These are phyloP conservation scores for Neodidymelliopsis sp. DNA, from an alignment of 2,329 filamentous ascomycete species.

Conservation along the genomic window DNA sequence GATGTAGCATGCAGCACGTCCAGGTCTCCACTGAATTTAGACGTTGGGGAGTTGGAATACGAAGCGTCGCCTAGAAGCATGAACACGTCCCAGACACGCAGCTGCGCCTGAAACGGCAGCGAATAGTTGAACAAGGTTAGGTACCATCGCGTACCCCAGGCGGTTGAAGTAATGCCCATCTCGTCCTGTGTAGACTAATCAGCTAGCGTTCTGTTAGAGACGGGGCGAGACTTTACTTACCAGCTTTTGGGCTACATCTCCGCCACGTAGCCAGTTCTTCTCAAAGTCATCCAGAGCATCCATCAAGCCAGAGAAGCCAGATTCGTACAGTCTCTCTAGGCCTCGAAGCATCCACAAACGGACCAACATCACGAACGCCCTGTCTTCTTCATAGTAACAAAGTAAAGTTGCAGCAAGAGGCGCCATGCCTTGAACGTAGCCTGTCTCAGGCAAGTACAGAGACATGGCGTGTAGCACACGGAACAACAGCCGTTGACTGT, in stretches of 20 bases:
- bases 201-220: conserved; percentile 21
- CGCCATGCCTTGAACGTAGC: conserved; percentile 98
- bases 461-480: conserved; percentile 91
- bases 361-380: conserved; percentile 95
- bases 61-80: conserved; percentile 83
- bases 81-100: conserved; percentile 97
- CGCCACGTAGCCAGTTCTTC: conserved; percentile 77
- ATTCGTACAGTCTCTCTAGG: conserved; percentile 81
- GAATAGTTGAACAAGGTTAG: conserved; percentile 97
- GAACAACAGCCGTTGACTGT: conserved; percentile 81
- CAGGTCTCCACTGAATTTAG: conserved; percentile 67
- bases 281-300: conserved; percentile 85
- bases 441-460: conserved; percentile 87
- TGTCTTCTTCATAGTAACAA: conserved; percentile 96
- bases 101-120: conserved; percentile 90
- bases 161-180: conserved; percentile 81
- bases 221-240: conserved; percentile 58
- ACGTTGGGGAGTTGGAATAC: conserved; percentile 52
- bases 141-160: conserved; percentile 98
- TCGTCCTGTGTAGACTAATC: conserved; percentile 63
- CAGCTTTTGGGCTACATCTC: conserved; percentile 81
- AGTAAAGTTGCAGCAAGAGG: conserved; percentile 89
- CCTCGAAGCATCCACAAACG: conserved; percentile 90
- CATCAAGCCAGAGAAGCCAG: conserved; percentile 87
- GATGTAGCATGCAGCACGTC: conserved; percentile 90